phyloP scores from a whole-genome alignment of 2,329 filamentous ascomycete species.

The Aspergillus sp. region DNA sequence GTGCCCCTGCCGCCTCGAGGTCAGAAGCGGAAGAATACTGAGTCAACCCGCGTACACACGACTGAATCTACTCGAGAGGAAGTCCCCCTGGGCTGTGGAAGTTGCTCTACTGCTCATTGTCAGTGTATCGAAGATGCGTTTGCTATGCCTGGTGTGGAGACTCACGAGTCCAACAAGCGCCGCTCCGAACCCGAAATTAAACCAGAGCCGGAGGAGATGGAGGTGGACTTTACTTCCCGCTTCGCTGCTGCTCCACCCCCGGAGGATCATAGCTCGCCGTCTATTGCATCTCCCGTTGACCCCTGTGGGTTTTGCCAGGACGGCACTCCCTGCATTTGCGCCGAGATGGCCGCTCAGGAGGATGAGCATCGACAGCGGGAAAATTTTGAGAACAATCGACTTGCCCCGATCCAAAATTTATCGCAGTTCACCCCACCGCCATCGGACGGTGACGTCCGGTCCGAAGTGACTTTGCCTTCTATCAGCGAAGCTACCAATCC shows the following conservation, averaged over 20 bases:
- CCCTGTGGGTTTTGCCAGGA: slow-evolving; percentile 77
- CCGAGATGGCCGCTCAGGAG: slow-evolving; percentile 52
- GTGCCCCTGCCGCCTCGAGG: slow-evolving; percentile 34
- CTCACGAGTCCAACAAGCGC: slow-evolving; percentile 40
- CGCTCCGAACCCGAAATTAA: slow-evolving; percentile 45
- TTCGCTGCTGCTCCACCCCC: slow-evolving; percentile 45
- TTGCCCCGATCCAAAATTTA: slow-evolving; percentile 42
- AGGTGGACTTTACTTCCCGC: slow-evolving; percentile 67
- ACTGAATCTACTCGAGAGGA: slow-evolving; percentile 21
- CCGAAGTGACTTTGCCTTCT: slow-evolving; percentile 42
- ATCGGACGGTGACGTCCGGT: slow-evolving; percentile 52
- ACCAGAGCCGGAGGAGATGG: slow-evolving; percentile 46
- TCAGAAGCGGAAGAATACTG: neutral
- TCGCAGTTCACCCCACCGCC: slow-evolving; percentile 48
- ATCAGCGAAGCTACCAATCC: slow-evolving; percentile 32
- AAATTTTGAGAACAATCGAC: slow-evolving; percentile 31
- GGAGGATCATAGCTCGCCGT: slow-evolving; percentile 13
- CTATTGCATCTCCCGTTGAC: slow-evolving; percentile 46
- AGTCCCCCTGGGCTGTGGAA: slow-evolving; percentile 55
- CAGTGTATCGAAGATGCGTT: slow-evolving; percentile 54
- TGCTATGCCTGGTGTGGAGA: slow-evolving; percentile 36
- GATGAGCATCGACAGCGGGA: slow-evolving; percentile 40
- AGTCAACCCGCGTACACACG: slow-evolving; percentile 1
- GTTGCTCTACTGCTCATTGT: slow-evolving; percentile 59
- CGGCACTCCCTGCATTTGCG: slow-evolving; percentile 75